Conservation (phyloP, 768 basidiomycete species). For the Kwoniella heveanensis region DNA sequence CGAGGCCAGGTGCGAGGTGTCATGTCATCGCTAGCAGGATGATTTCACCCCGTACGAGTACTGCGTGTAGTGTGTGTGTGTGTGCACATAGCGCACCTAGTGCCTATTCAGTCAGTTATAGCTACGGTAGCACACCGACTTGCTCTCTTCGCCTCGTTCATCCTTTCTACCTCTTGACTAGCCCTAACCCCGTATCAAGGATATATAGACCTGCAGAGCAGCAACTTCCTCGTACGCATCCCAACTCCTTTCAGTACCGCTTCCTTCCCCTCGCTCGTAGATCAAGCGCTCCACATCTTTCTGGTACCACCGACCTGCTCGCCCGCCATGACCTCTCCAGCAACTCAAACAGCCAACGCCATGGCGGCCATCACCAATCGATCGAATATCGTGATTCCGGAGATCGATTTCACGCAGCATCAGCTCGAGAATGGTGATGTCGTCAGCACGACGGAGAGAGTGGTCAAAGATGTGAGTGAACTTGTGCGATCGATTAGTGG, state of each 20-base stretch:
- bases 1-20: not conserved
- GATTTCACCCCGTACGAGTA: no score
- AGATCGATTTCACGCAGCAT: constrained; percentile 89
- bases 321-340: constrained; percentile 42
- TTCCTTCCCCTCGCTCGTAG: no score
- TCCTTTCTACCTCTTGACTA: not conserved
- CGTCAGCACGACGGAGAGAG: constrained; percentile 90
- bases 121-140: no score
- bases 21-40: no score
- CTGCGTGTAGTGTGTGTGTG: no score
- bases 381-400: constrained; percentile 58
- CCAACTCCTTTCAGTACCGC: not conserved
- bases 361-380: constrained; percentile 49
- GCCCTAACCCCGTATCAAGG: not conserved
- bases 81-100: not conserved
- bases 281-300: no score
- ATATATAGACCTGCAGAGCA: constrained; percentile 2
- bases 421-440: constrained; percentile 85
- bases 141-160: constrained; percentile 4
- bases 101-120: not conserved
- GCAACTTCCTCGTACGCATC: not conserved
- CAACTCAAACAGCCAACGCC: constrained; percentile 49
- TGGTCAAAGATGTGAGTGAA: constrained; percentile 84
- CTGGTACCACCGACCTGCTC: not conserved
- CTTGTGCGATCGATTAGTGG: not conserved